These are phyloP conservation scores for Cadophora gregata DNA, from an alignment of 2,329 filamentous ascomycete species.

Conservation along the genomic window DNA sequence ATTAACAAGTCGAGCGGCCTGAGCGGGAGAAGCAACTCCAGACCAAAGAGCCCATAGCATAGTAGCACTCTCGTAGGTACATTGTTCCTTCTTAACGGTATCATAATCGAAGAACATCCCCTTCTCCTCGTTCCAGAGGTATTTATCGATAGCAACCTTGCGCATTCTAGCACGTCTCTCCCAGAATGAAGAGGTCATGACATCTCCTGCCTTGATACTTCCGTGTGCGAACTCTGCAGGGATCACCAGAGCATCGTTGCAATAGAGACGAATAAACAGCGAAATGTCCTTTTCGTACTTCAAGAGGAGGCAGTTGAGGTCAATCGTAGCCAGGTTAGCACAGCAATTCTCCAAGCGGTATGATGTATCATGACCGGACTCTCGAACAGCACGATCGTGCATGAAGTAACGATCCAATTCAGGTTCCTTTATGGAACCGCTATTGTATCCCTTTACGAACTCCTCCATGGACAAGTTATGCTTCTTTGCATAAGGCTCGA, in stretches of 20 bases:
- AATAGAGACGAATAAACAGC: constrained; percentile 81
- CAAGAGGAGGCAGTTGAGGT: constrained; percentile 92
- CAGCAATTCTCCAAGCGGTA: constrained; percentile 90
- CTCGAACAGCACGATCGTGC: constrained; percentile 92
- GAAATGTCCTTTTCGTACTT: constrained; percentile 97
- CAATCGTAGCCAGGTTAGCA: constrained; percentile 89
- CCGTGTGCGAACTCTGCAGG: constrained; percentile 81
- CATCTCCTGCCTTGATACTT: constrained; percentile 67
- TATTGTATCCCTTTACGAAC: constrained; percentile 89
- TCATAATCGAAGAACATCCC: constrained; percentile 99
- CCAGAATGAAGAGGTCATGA: constrained; percentile 87
- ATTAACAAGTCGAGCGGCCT: constrained; percentile 82
- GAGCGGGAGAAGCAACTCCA: constrained; percentile 81
- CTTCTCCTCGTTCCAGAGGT: constrained; percentile 88
- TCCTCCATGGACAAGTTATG: constrained; percentile 80
- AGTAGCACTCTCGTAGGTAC: constrained; percentile 86
- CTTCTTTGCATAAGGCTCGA: constrained; percentile 52
- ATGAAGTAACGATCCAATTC: constrained; percentile 95
- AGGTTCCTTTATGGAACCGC: constrained; percentile 76
- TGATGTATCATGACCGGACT: constrained; percentile 95
- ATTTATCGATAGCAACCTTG: constrained; percentile 87
- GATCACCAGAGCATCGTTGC: constrained; percentile 81
- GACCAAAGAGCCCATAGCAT: constrained; percentile 99
- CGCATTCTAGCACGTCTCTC: constrained; percentile 85
- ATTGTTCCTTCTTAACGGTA: constrained; percentile 80